Evolutionary conservation across 1,284 basidiomycete genomes (phyloP), one percentile per base, ranked within the genome.

Genomic region (Ganoderma meredithae): DNA sequence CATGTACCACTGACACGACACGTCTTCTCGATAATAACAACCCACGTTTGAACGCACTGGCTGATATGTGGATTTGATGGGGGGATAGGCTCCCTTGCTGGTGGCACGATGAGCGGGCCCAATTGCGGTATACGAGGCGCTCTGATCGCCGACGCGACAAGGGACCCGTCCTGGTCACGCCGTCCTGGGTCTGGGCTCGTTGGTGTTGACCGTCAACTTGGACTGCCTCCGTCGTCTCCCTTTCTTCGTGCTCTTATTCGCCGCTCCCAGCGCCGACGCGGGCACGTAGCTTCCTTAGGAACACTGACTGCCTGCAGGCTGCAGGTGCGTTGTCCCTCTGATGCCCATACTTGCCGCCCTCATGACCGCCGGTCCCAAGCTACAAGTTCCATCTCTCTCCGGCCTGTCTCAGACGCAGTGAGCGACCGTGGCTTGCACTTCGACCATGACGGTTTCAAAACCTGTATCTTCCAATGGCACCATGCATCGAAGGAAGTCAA

Each of bases 401-500:
- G n/a, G n/a, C 7, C 44, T 17, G 15, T 56, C 55, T 9, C 19
- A 56, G 10, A 25, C 25, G 52, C 15, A 15, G 31, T 36, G 55
- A 33, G 12, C 40, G 22, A 10, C 6, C 33, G 31, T 13, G 4
- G 36, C 7, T 8, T n/a, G 41, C 39, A 19, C 15, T n/a, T 17
- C n/a, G n/a, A n/a, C 22, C 10, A 70, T 72, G 67, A 64, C 69
- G 27, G 53, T 64, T 1, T 41, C 69, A 0, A 63, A 53, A 9
- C 36, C 40, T 1, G 33, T 49, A 4, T 60, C 65, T 4, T 33
- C 39, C 3, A 72, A 72, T 17, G 71, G 69, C 36, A 67, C 63
- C 17, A 75, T 80, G 64, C 80, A 80, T 63, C 74, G 77, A 55
- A 74, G 80, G 53, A 80, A 79, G 73, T 75, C 79, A 22, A 81